A percentile compares a stretch with the other conserved stretches of the same genome.
phyloP scores from a whole-genome alignment of 306 rosid genomes.

The Carpinus viminea region DNA sequence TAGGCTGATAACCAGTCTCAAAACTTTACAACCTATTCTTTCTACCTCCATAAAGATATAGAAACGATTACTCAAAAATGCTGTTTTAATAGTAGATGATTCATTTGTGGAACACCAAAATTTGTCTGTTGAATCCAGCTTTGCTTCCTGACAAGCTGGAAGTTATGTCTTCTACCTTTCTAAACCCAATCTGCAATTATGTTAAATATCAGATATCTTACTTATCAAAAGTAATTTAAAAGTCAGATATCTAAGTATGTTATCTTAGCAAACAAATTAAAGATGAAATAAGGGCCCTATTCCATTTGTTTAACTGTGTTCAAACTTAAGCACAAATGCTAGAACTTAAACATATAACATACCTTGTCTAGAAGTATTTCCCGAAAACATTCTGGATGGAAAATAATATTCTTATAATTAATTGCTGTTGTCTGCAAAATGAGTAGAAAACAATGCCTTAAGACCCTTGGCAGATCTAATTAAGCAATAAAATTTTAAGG shows the following conservation, averaged over 20 bases:
- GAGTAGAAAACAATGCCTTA: constrained; percentile 2
- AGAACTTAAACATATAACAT: constrained; percentile 12
- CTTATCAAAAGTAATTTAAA: background rate
- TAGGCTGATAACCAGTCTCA: background rate
- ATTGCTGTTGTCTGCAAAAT: constrained; percentile 49
- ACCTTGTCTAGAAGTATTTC: constrained; percentile 93
- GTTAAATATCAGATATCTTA: background rate
- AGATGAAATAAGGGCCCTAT: constrained; percentile 1
- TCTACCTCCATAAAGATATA: background rate
- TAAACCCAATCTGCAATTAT: constrained; percentile 69
- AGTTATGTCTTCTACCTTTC: constrained; percentile 64
- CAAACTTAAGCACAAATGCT: constrained; percentile 2
- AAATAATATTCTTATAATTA: constrained; percentile 48
- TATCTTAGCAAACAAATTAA: background rate
- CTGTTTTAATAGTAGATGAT: constrained; percentile 4
- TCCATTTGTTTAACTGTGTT: background rate
- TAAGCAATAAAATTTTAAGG: background rate
- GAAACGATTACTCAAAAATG: constrained; percentile 15
- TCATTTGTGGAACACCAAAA: constrained; percentile 73
- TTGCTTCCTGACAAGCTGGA: constrained; percentile 55
- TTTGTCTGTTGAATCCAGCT: constrained; percentile 85
- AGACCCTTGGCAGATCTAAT: background rate
- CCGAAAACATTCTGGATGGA: constrained; percentile 59
- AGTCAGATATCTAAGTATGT: constrained; percentile 17
- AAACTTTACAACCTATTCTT: background rate